These are phyloP conservation scores for Phoma sp. DNA, from an alignment of 2,329 filamentous ascomycete species.

Conservation along the genomic window DNA sequence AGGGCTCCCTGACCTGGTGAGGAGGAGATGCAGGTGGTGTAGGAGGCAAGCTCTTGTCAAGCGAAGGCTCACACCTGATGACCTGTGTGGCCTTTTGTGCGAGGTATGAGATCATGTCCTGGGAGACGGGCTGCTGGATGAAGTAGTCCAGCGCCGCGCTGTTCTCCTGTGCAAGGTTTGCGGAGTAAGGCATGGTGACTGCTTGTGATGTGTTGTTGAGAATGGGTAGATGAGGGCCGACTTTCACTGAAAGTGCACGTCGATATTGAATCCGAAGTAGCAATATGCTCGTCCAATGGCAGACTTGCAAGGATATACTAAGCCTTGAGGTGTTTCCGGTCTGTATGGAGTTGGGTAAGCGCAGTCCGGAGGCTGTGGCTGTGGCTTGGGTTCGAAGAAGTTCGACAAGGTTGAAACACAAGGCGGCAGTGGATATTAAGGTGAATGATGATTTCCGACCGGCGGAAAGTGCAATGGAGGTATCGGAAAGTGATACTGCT, in stretches of 20 bases:
- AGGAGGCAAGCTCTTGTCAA: constrained; percentile 59
- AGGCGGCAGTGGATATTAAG: constrained; percentile 38
- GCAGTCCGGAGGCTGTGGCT: constrained; percentile 40
- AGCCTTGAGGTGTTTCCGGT: constrained; percentile 43
- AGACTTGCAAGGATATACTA: constrained; percentile 28
- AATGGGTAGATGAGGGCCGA: constrained; percentile 16
- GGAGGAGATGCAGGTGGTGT: constrained; percentile 67
- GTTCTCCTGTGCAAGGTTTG: constrained; percentile 61
- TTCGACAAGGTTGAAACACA: constrained; percentile 37
- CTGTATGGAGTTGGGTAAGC: constrained; percentile 44
- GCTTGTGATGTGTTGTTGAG: constrained; percentile 21
- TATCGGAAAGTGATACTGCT: constrained; percentile 20
- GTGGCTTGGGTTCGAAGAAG: constrained; percentile 35
- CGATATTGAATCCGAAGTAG: constrained; percentile 17
- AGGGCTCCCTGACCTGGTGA: constrained; percentile 57
- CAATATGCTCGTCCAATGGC: constrained; percentile 24
- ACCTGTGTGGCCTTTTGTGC: constrained; percentile 76
- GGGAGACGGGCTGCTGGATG: constrained; percentile 76
- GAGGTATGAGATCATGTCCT: constrained; percentile 79
- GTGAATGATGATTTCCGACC: constrained; percentile 36
- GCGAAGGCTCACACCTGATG: constrained; percentile 73
- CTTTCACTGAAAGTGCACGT: constrained; percentile 14
- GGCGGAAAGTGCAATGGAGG: constrained; percentile 35
- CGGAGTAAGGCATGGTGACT: constrained; percentile 54
- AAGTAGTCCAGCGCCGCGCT: constrained; percentile 79